Base-by-base conservation (phyloP, 2,329 filamentous ascomycete species). In the Fusarium lateritium region DNA sequence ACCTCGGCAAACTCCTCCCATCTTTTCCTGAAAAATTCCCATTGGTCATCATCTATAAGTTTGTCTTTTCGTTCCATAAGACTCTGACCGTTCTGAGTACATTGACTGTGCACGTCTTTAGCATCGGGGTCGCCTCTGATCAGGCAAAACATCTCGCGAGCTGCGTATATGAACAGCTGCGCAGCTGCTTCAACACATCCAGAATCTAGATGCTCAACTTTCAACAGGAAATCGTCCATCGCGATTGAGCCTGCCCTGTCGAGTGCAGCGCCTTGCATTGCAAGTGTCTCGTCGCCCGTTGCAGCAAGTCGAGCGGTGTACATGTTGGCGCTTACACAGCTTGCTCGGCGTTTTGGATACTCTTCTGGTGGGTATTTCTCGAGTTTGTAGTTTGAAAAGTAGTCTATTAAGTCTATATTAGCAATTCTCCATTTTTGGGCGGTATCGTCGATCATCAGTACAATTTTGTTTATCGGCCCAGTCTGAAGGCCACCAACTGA, bases 391-490 rank as follows among this genome's bases (percentile, higher is more conserved):
- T 36, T 36, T 6, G 34, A 15, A 17, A 36, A 17, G 34, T 36
- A 15, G 34, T 36, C 34, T 36, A 10, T 31, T 9, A 31, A 31
- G 5, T 31, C 5, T 31, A 10, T 28, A 10, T 31, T 13, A 31
- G 28, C 28, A 31, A 31, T 5, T 5, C 28, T 31, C 13, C 28
- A 11, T 9, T 31, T 3, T 11, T 31, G 4, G 34, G 8, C 11
- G 34, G 34, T 17, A 15, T 36, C 34, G 15, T 36, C 15, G 34
- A 4, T 17, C 17, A 36, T 8, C n/a, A 38, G 2, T 43, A 64
- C 63, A 11, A 24, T 67, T 63, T 33, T 59, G 59, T 10, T 24
- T 49, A n/a, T 67, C 60, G 3, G 51, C 42, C 47, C 51, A 64
- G 39, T 53, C 21, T 17, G n/a, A 51, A 4, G 36, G 42, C 61